A percentile compares a stretch with the other conserved stretches of the same genome.
Evolutionary conservation across 345 rosid genomes (phyloP).

Genomic region (Aurinia saxatilis): DNA sequence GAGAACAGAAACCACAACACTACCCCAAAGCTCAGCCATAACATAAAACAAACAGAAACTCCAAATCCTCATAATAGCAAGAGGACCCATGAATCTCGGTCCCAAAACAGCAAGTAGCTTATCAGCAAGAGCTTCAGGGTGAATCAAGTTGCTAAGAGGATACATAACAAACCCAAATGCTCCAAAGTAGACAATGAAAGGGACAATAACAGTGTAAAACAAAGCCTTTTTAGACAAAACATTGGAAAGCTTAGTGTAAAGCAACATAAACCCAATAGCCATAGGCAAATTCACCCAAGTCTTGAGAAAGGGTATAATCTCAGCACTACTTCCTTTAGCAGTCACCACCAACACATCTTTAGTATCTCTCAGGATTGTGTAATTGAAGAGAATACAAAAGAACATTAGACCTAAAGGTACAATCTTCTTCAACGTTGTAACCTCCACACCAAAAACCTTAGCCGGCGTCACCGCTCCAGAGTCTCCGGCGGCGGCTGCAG

Average conservation of each 20-base stretch:
- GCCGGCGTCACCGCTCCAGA: slow-evolving; percentile 32
- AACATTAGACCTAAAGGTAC: slow-evolving; percentile 90
- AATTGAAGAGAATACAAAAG: slow-evolving; percentile 89
- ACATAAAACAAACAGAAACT: slow-evolving; percentile 95
- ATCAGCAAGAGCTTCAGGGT: slow-evolving; percentile 80
- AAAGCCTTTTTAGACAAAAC: slow-evolving; percentile 81
- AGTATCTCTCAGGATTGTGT: slow-evolving; percentile 95
- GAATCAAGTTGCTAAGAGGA: slow-evolving; percentile 82
- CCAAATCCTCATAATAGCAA: slow-evolving; percentile 96
- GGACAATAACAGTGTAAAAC: slow-evolving; percentile 76
- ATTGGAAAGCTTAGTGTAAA: slow-evolving; percentile 70
- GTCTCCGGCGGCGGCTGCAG: slow-evolving; percentile 56
- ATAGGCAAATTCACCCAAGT: slow-evolving; percentile 98
- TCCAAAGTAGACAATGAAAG: slow-evolving; percentile 89
- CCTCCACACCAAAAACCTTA: slow-evolving; percentile 65
- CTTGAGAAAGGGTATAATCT: slow-evolving; percentile 91
- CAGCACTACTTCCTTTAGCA: slow-evolving; percentile 93
- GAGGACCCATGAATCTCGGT: slow-evolving; percentile 93
- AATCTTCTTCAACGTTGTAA: slow-evolving; percentile 69
- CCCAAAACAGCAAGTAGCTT: slow-evolving; percentile 68
- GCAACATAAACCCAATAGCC: slow-evolving; percentile 95
- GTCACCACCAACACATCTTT: slow-evolving; percentile 97
- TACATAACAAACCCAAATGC: slow-evolving; percentile 88
- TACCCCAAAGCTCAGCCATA: slow-evolving; percentile 99
- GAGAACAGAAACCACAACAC: slow-evolving; percentile 90